Conservation (phyloP, 768 basidiomycete genomes). For the Termitomyces sp. region DNA sequence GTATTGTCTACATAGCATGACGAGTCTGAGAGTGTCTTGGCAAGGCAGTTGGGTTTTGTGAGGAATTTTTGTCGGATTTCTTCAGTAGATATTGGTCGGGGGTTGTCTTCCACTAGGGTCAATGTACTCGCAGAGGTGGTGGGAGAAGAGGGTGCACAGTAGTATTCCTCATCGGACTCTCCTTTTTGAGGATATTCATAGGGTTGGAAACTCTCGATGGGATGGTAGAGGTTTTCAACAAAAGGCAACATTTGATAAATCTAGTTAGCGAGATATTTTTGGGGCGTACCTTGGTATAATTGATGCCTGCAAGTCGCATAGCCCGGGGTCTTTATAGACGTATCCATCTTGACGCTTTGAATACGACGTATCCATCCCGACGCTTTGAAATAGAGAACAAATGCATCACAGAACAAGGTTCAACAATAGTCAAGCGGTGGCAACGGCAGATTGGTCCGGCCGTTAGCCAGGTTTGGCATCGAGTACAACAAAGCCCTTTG, state of each 20-base stretch:
- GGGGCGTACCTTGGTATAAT: neutral
- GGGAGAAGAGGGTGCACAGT: slow-evolving; percentile 2
- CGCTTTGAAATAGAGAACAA: slow-evolving; percentile 3
- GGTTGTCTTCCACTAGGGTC: slow-evolving; percentile 8
- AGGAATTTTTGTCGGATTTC: slow-evolving; percentile 10
- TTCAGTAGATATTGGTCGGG: neutral
- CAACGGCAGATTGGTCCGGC: neutral
- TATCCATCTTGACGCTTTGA: neutral
- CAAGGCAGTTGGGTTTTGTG: slow-evolving; percentile 3
- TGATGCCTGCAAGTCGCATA: neutral
- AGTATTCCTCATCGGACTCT: neutral
- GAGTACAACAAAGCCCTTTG: neutral
- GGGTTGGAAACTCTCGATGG: neutral
- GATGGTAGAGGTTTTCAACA: neutral
- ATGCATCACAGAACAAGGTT: slow-evolving; percentile 2
- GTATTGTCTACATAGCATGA: neutral
- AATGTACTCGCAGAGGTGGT: slow-evolving; percentile 7
- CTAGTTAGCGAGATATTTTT: neutral
- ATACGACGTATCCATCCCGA: slow-evolving; percentile 2
- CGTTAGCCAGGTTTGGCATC: neutral
- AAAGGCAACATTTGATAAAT: neutral
- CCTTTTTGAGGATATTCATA: neutral
- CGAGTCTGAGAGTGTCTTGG: neutral
- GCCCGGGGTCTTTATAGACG: slow-evolving; percentile 1
- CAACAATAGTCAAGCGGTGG: slow-evolving; percentile 5